Base-by-base conservation (phyloP, 1,139 yeast genomes). In the Geotrichum restrictum region DNA sequence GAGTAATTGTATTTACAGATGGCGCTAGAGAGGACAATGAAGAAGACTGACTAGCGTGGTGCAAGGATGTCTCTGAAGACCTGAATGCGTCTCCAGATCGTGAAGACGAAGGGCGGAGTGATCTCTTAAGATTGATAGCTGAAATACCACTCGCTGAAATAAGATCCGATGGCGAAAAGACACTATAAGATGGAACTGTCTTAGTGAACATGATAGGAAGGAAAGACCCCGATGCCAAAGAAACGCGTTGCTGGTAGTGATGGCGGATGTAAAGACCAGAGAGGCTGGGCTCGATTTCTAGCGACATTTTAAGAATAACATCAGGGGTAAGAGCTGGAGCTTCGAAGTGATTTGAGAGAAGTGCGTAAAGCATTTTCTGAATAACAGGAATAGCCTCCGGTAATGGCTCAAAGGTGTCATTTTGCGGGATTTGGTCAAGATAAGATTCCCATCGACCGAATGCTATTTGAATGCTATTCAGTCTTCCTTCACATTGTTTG, bases 401-500 rank as follows among this genome's bases (percentile, higher is more conserved):
- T 2, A 63, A 59, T 2, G 63, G 59, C 3, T 60, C 62, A 45
- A 61, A 57, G 0, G 67, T 61, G 42, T 70, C 71, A 46, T 77
- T 77, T 53, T 72, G 71, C n/a, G 70, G 63, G n/a, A 74, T 69
- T 16, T 66, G 64, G 16, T 65, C 65, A 42, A 82, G 68, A 64
- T 83, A 87, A 36, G 78, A 83, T 59, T 83, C 81, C 97, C 97
- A 89, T 62, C 95, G 81, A 55, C 77, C 80, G 64, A 88, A 84
- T 0, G 94, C 85, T 56, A 83, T 82, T 55, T 80, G 77, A 5
- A 88, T 81, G 49, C 88, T 78, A 61, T 80, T 84, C 64, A 87
- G 80, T 52, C 83, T 78, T 42, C 80, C 75, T 54, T 82, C 88
- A 59, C 86, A 77, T 52, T 82, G 85, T 58, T 77, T 76, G 46